Base-by-base conservation (phyloP, 768 basidiomycete genomes). In the Rhizopogon vulgaris region DNA sequence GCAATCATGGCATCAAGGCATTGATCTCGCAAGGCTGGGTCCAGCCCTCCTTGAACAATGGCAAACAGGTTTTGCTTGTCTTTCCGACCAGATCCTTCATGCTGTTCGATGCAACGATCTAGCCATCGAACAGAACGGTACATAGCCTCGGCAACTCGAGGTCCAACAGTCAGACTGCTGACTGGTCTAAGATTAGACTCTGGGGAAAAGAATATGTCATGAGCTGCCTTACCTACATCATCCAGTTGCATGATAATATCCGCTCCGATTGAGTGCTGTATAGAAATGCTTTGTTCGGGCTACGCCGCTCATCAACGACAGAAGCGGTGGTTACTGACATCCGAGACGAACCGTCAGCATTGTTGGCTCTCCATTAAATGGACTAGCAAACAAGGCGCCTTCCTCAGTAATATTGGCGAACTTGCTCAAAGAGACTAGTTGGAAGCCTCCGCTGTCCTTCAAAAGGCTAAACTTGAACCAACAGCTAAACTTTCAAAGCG, bases 201-300 rank as follows among this genome's bases (percentile, higher is more conserved):
- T 37, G 14, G 10, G 2, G 34, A 38, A 12, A 25, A 22, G 37
- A 9, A 48, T 43, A 28, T 17, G 41, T 1, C 46, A 24, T 0
- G 24, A 49, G 45, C 36, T 37, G 40, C 71, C 84, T 65, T 60
- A 86, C 90, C 90, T 47, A 94, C 91, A 67, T 94, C 91, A 65
- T 94, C 91, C 15, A 93, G 77, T 64, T 91, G 92, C 93, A 95
- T 94, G 55, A 95, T 91, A 54, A 95, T 95, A 64, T 95, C 92
- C 25, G 85, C 89, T 5, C 92, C 91, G 39, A 95, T 93, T 7
- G 85, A 76, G 62, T 95, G 93, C 63, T 95, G 91, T 60, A 92
- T 87, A 14, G 83, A 82, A 38, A 94, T 93, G 60, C 88, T 90
- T 73, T 93, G 87, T 70, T 95, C 92, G 32, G 93, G 92, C 87